Percentiles rank a stretch among this genome's conserved stretches.
Evolutionary conservation across 2,329 filamentous ascomycete genomes (phyloP).

Genomic region (Nemania sp.): DNA sequence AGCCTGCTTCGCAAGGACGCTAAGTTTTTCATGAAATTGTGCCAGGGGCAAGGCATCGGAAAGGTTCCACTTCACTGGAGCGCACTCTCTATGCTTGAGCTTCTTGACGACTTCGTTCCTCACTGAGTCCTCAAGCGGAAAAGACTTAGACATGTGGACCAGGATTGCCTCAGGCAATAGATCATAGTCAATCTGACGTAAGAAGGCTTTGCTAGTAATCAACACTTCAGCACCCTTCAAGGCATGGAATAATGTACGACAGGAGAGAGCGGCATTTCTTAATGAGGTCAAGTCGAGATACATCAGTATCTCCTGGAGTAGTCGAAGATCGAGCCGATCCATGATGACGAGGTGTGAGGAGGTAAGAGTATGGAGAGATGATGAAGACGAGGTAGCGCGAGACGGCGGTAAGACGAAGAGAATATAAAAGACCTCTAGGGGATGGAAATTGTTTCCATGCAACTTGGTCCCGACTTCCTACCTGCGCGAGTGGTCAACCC

Average conservation of each 20-base stretch:
- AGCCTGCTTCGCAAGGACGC: slow-evolving; percentile 6
- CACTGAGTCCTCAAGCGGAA: neutral
- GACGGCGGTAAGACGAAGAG: too few species aligned
- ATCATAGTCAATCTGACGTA: slow-evolving; percentile 11
- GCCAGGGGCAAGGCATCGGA: slow-evolving; percentile 8
- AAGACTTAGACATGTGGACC: neutral
- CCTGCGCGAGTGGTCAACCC: too few species aligned
- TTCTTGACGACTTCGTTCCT: neutral
- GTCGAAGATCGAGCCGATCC: slow-evolving; percentile 3
- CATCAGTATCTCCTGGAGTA: slow-evolving; percentile 1
- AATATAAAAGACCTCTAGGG: too few species aligned
- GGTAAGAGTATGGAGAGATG: too few species aligned
- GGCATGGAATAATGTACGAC: slow-evolving; percentile 11
- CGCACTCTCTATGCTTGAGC: neutral
- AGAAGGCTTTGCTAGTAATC: slow-evolving; percentile 8
- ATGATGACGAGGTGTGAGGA: neutral
- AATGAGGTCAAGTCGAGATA: slow-evolving; percentile 16
- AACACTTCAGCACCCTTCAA: slow-evolving; percentile 14
- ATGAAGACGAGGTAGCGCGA: too few species aligned
- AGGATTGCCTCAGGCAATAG: slow-evolving; percentile 20
- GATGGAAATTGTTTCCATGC: too few species aligned
- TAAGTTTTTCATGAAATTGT: slow-evolving; percentile 14
- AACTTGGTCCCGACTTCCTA: too few species aligned
- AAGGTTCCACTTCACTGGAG: slow-evolving; percentile 6
- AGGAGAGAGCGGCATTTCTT: slow-evolving; percentile 14